Conservation (phyloP, 495 filamentous ascomycete genomes). For the Platismatia glauca region DNA sequence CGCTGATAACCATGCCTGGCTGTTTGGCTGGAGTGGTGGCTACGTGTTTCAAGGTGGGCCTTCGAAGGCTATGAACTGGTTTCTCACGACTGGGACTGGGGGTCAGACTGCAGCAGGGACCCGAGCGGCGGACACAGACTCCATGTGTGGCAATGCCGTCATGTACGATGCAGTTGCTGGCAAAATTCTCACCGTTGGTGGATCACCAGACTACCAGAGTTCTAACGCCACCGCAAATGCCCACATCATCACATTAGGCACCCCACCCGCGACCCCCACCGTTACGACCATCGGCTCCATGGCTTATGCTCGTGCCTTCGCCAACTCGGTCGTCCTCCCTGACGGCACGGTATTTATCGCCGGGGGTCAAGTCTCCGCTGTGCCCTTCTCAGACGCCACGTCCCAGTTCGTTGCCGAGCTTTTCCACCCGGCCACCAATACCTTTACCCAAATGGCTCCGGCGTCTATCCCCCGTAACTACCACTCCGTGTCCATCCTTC, state of each 20-base stretch:
- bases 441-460: slow-evolving; percentile 31
- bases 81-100: slow-evolving; percentile 33
- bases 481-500: slow-evolving; percentile 41
- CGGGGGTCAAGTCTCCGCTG: slow-evolving; percentile 37
- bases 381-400: slow-evolving; percentile 37
- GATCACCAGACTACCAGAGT: slow-evolving; percentile 34
- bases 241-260: slow-evolving; percentile 35
- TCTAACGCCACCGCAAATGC: slow-evolving; percentile 30
- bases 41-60: slow-evolving; percentile 52
- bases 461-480: slow-evolving; percentile 39
- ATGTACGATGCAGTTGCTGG: slow-evolving; percentile 48
- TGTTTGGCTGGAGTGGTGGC: slow-evolving; percentile 47
- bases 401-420: slow-evolving; percentile 36
- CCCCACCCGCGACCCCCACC: slow-evolving; percentile 19
- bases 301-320: slow-evolving; percentile 34
- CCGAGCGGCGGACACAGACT: slow-evolving; percentile 37
- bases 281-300: slow-evolving; percentile 31
- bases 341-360: slow-evolving; percentile 38
- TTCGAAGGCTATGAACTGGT: slow-evolving; percentile 50
- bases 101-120: slow-evolving; percentile 29
- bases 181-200: slow-evolving; percentile 42
- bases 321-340: slow-evolving; percentile 40
- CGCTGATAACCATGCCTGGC: slow-evolving; percentile 49
- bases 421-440: slow-evolving; percentile 32
- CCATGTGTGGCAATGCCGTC: slow-evolving; percentile 44